Percentiles rank a stretch among this genome's conserved stretches.
phyloP scores from a whole-genome alignment of 2,329 filamentous ascomycete species.

The Fusarium brevicatenulatum region DNA sequence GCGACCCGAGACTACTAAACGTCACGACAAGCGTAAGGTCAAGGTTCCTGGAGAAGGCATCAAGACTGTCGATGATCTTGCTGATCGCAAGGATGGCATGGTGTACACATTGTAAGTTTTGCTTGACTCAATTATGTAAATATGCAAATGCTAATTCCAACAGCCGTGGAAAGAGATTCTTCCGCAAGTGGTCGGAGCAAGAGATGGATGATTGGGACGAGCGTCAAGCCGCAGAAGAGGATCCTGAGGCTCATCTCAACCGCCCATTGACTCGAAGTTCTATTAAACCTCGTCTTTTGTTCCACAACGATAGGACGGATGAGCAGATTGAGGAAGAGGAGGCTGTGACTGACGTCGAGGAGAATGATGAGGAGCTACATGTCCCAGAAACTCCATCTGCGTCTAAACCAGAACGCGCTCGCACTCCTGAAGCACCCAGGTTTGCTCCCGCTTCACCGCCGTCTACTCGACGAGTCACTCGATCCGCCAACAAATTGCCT shows the following conservation, averaged over 20 bases:
- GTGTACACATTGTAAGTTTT: constrained; percentile 79
- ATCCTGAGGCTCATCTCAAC: constrained; percentile 49
- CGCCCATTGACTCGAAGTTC: constrained; percentile 71
- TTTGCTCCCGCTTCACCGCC: constrained; percentile 71
- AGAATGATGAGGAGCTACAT: constrained; percentile 45
- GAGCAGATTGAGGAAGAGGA: constrained; percentile 67
- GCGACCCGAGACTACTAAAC: constrained; percentile 54
- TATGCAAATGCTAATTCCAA: constrained; percentile 27
- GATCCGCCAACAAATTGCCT: constrained; percentile 62
- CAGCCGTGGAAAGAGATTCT: constrained; percentile 83
- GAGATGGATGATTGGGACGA: constrained; percentile 48
- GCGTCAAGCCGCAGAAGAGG: constrained; percentile 50
- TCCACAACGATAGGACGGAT: constrained; percentile 63
- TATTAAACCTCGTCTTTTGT: constrained; percentile 78
- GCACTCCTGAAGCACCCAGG: constrained; percentile 65
- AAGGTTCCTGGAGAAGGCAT: constrained; percentile 66
- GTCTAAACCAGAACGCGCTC: constrained; percentile 39
- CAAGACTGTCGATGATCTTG: constrained; percentile 70
- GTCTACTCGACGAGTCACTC: constrained; percentile 68
- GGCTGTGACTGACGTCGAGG: constrained; percentile 68
- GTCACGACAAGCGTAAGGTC: constrained; percentile 66
- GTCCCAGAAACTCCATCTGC: constrained; percentile 53
- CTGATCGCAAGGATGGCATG: constrained; percentile 75
- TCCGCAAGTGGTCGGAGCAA: constrained; percentile 71
- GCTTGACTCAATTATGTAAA: neutral